Evolutionary conservation across 2,329 filamentous ascomycete genomes (phyloP).

Genomic region (Epichloe gansuensis): DNA sequence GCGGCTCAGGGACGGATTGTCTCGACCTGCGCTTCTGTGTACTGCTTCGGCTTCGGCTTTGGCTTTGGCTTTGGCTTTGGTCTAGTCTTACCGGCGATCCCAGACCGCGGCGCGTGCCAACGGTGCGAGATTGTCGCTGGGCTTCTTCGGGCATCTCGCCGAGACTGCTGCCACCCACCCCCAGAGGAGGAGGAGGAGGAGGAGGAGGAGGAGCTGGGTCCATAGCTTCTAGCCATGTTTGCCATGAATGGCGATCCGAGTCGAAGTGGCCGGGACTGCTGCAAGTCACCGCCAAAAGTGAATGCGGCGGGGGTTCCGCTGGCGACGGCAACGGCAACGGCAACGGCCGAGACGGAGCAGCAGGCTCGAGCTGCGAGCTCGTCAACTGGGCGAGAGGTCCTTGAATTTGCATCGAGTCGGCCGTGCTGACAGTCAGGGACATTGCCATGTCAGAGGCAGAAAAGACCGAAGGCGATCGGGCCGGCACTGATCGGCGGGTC

Average conservation of each 20-base stretch:
- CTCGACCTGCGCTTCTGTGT: slow-evolving; percentile 44
- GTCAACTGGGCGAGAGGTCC: slow-evolving; percentile 50
- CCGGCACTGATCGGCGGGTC: slow-evolving; percentile 36
- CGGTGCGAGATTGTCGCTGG: slow-evolving; percentile 34
- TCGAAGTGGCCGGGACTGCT: slow-evolving; percentile 16
- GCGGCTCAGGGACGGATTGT: slow-evolving; percentile 33
- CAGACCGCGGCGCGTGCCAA: slow-evolving; percentile 37
- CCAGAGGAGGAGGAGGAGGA: no score
- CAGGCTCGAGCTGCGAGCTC: slow-evolving; percentile 21
- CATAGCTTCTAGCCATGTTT: slow-evolving; percentile 44
- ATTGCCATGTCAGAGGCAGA: slow-evolving; percentile 50
- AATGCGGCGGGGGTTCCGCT: slow-evolving; percentile 8
- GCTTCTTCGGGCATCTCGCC: slow-evolving; percentile 19
- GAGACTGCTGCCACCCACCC: slow-evolving; percentile 21
- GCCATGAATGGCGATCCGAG: slow-evolving; percentile 45
- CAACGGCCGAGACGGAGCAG: background rate
- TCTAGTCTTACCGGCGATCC: slow-evolving; percentile 41
- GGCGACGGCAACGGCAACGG: background rate
- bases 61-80: slow-evolving; percentile 29
- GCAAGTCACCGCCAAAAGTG: slow-evolving; percentile 11
- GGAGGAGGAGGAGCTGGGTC: slow-evolving; percentile 42
- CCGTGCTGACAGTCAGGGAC: slow-evolving; percentile 50
- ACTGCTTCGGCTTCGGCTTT: slow-evolving; percentile 31
- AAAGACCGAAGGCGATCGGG: slow-evolving; percentile 37
- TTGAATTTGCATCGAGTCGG: slow-evolving; percentile 51